Evolutionary conservation across 2,329 filamentous ascomycete genomes (phyloP).

Genomic region (Aspergillus hiratsukae): DNA sequence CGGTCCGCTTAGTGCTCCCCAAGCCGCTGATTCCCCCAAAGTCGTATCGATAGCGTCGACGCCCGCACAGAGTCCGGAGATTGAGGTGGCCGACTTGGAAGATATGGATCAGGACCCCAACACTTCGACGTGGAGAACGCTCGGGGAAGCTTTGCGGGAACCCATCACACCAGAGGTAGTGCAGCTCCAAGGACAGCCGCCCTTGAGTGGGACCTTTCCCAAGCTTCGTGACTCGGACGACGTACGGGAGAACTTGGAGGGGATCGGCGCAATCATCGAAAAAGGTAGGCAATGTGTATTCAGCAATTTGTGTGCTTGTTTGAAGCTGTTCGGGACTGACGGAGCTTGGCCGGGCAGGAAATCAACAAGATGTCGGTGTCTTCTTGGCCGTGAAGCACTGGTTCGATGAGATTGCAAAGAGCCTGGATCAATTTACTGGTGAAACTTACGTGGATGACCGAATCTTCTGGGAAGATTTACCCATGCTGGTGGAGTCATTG

Average conservation of each 20-base stretch:
- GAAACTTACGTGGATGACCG: slow-evolving; percentile 36
- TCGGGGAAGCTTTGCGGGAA: slow-evolving; percentile 33
- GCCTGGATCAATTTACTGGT: slow-evolving; percentile 31
- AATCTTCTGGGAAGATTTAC: slow-evolving; percentile 45
- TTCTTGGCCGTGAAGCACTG: slow-evolving; percentile 39
- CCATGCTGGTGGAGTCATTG: slow-evolving; percentile 36
- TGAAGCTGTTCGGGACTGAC: background rate
- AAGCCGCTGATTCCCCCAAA: slow-evolving; percentile 19
- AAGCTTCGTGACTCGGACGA: slow-evolving; percentile 24
- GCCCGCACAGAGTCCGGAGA: slow-evolving; percentile 42
- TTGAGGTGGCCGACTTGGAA: slow-evolving; percentile 47
- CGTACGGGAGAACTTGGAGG: slow-evolving; percentile 30
- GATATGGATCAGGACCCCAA: slow-evolving; percentile 47
- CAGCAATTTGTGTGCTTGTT: background rate
- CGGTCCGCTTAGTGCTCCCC: slow-evolving; percentile 10
- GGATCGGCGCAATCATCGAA: slow-evolving; percentile 31
- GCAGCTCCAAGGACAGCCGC: slow-evolving; percentile 29
- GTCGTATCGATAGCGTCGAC: slow-evolving; percentile 42
- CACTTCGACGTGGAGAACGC: slow-evolving; percentile 40
- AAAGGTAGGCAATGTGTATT: slow-evolving; percentile 26
- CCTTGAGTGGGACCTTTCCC: slow-evolving; percentile 36
- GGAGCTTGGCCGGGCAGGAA: slow-evolving; percentile 19
- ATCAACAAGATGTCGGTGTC: slow-evolving; percentile 25
- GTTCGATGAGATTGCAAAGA: slow-evolving; percentile 36
- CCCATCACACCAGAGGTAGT: slow-evolving; percentile 29